Conservation (phyloP, 805 yeast genomes). For the Myxozyma kluyveri region DNA sequence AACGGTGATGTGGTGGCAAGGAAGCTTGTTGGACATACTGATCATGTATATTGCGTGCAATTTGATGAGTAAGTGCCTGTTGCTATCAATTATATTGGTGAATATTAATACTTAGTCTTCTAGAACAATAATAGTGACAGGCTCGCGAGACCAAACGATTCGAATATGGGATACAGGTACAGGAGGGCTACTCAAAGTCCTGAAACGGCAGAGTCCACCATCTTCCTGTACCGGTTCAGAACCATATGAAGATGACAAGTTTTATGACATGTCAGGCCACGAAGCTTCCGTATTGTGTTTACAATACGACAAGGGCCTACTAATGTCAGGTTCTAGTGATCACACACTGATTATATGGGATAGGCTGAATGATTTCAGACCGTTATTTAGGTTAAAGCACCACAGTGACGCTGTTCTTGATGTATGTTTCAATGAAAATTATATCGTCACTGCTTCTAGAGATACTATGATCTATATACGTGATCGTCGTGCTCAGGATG, state of each 20-base stretch:
- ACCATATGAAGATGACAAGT: background rate
- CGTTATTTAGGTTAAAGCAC: constrained; percentile 30
- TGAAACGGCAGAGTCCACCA: constrained; percentile 16
- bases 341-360: constrained; percentile 38
- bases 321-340: constrained; percentile 41
- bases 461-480: constrained; percentile 38
- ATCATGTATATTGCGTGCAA: constrained; percentile 79
- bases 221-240: background rate
- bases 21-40: constrained; percentile 62
- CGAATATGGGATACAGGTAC: constrained; percentile 39
- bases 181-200: constrained; percentile 24
- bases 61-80: constrained; percentile 44
- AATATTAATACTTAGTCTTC: background rate
- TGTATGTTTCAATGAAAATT: constrained; percentile 31
- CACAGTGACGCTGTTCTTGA: constrained; percentile 37
- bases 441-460: constrained; percentile 39
- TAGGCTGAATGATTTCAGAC: constrained; percentile 26
- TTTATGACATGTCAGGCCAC: constrained; percentile 29
- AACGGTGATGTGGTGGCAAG: constrained; percentile 28
- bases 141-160: constrained; percentile 51
- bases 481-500: constrained; percentile 27
- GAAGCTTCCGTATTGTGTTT: constrained; percentile 39
- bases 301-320: constrained; percentile 32
- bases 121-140: constrained; percentile 70
- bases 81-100: background rate